phyloP scores from a whole-genome alignment of 2,329 filamentous ascomycete species.

The Cytospora chrysosperma region DNA sequence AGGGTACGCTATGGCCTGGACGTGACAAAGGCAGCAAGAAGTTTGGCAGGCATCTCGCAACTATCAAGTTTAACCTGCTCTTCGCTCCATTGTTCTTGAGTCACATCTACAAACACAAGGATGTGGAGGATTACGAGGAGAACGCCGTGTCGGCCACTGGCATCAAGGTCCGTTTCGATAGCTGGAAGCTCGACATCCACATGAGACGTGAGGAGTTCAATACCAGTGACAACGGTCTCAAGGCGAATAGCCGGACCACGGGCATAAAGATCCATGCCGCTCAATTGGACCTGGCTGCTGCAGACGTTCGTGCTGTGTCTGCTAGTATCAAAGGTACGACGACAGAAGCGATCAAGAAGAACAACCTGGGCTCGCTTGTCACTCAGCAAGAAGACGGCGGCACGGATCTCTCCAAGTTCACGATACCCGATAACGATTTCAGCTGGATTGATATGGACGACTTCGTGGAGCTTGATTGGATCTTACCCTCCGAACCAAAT shows the following conservation, averaged over 20 bases:
- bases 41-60: conserved; percentile 94
- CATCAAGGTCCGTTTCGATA: conserved; percentile 93
- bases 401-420: conserved; percentile 81
- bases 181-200: conserved; percentile 95
- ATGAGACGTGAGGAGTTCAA: conserved; percentile 91
- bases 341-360: conserved; percentile 69
- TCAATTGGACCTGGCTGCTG: conserved; percentile 86
- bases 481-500: conserved; percentile 83
- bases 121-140: conserved; percentile 80
- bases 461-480: conserved; percentile 97
- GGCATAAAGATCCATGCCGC: conserved; percentile 95
- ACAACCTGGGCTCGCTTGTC: conserved; percentile 50
- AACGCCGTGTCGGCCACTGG: conserved; percentile 83
- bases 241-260: conserved; percentile 77
- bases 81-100: conserved; percentile 91
- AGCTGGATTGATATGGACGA: conserved; percentile 99
- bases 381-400: conserved; percentile 55
- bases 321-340: conserved; percentile 83
- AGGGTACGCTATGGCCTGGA: conserved; percentile 87
- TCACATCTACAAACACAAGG: conserved; percentile 98
- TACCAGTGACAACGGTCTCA: conserved; percentile 72
- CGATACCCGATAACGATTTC: conserved; percentile 91
- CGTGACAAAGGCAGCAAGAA: conserved; percentile 98
- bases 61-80: conserved; percentile 94
- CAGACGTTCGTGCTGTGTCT: conserved; percentile 90